Evolutionary conservation across 129 eudicot species (phyloP), one percentile per base, ranked within the genome.

Genomic region (Centrapalus pauciflorus): DNA sequence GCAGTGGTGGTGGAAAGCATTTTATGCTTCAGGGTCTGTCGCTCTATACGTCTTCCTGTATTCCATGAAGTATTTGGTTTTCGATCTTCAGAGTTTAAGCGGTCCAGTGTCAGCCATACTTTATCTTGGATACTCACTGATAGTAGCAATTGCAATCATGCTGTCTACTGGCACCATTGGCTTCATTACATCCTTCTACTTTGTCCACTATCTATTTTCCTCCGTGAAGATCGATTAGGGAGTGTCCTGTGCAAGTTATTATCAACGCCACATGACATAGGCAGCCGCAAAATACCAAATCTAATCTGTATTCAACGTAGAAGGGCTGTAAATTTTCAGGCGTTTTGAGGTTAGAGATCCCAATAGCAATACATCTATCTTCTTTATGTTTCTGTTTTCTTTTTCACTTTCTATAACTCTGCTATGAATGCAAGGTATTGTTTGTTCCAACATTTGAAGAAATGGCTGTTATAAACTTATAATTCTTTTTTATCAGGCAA

Each of bases 1-100:
- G 90, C 85, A 81, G 79, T 85, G 90, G 90, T 85, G 90, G 90
- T 85, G 90, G 90, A 85, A 85, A 58, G 84, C 90, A n/a, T 85
- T 85, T 74, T 85, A 75, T 38, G 87, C 90, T 28, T 81, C 87
- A 0, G 90, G 90, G 17, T 85, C 90, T 5, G 90, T 85, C 19
- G 69, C 87, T 3, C 71, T 85, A 21, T 85, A 85, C 1, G 87
- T 85, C 13, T 84, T 84, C 73, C 72, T 84, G 52, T 84, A 84
- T 75, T 84, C 90, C 48, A 72, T 84, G 57, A 84, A 85, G 74
- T 85, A 85, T 75, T 54, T 85, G 80, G 76, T 85, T 26, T 75
- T 85, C 43, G 90, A 85, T 61, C 84, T 85, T 29, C 75, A 78
- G 79, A 85, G 90, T 68, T 81, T 85, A 73, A 85, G 84, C 13